Evolutionary conservation across 768 basidiomycete genomes (phyloP).

Genomic region (Phylloporus arenicola): DNA sequence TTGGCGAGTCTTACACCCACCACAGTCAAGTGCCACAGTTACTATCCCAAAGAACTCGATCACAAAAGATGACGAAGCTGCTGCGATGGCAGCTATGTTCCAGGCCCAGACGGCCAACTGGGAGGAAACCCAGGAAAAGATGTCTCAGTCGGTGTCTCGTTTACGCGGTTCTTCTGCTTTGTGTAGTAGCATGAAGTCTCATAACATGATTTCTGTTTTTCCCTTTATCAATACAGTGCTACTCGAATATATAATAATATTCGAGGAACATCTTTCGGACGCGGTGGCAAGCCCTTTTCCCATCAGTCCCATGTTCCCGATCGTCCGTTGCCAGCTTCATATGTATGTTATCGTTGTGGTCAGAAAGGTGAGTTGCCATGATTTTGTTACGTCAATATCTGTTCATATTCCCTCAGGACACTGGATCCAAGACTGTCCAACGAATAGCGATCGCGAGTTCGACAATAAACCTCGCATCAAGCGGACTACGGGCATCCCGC

Average conservation of each 20-base stretch:
- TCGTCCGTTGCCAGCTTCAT: constrained; percentile 84
- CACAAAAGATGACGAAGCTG: constrained; percentile 76
- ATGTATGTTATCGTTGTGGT: constrained; percentile 98
- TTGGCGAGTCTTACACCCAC: constrained; percentile 25
- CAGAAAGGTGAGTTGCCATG: constrained; percentile 70
- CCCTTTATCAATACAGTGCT: constrained; percentile 45
- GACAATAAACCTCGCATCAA: constrained; percentile 95
- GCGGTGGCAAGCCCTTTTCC: constrained; percentile 52
- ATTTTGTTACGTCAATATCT: background rate
- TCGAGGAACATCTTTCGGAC: constrained; percentile 59
- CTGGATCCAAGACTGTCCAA: constrained; percentile 99
- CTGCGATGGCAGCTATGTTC: constrained; percentile 98
- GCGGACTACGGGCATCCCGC: constrained; percentile 95
- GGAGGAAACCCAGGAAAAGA: constrained; percentile 99
- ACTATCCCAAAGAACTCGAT: constrained; percentile 38
- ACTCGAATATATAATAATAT: constrained; percentile 60
- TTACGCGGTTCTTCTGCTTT: constrained; percentile 47
- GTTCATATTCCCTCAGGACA: constrained; percentile 56
- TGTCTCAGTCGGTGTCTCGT: constrained; percentile 93
- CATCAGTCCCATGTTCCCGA: constrained; percentile 55
- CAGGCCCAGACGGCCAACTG: constrained; percentile 90
- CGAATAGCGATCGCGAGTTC: constrained; percentile 92
- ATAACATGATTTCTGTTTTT: constrained; percentile 54
- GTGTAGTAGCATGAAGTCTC: constrained; percentile 68
- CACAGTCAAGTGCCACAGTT: constrained; percentile 32